phyloP scores from a whole-genome alignment of 2,329 filamentous ascomycete genomes.

The Neonectria faginata region DNA sequence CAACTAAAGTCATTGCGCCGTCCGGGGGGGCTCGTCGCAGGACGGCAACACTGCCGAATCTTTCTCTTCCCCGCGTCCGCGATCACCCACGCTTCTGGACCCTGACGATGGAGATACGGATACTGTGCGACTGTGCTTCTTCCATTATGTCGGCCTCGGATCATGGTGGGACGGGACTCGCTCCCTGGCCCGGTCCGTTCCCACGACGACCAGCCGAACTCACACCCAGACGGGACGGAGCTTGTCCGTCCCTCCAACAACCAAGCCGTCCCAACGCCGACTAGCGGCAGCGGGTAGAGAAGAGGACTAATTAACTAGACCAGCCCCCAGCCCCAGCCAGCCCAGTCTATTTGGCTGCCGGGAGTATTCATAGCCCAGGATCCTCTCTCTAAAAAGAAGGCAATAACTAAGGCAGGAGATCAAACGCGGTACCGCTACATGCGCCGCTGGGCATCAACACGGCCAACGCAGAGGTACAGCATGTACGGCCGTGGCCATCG shows the following conservation, averaged over 20 bases:
- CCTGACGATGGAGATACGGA: conserved; percentile 4
- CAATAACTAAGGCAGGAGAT: not conserved
- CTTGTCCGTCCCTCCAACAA: conserved; percentile 25
- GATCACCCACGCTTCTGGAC: conserved; percentile 8
- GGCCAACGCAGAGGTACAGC: conserved; percentile 45
- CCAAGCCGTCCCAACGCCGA: conserved; percentile 1
- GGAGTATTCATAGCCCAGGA: not conserved
- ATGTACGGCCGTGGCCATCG: conserved; percentile 14
- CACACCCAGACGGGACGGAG: not conserved
- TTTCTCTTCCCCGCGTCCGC: conserved; percentile 20
- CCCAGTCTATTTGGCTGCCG: conserved; percentile 4
- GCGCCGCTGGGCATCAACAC: conserved; percentile 53
- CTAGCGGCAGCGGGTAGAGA: conserved; percentile 24
- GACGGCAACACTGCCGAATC: conserved; percentile 15
- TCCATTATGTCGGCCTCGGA: conserved; percentile 6
- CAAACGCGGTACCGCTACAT: conserved; percentile 45
- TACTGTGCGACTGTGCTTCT: not conserved
- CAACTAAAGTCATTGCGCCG: conserved; percentile 1
- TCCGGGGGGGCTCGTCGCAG: conserved; percentile 9
- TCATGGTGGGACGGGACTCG: conserved; percentile 18
- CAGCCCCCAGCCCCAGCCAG: not conserved
- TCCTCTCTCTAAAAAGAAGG: too few relatives aligned
- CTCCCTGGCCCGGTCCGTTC: conserved; percentile 9
- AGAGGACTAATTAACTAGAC: conserved; percentile 10
- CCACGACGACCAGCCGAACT: conserved; percentile 19